Conservation (phyloP, 768 basidiomycete species). For the Pisolithus albus region DNA sequence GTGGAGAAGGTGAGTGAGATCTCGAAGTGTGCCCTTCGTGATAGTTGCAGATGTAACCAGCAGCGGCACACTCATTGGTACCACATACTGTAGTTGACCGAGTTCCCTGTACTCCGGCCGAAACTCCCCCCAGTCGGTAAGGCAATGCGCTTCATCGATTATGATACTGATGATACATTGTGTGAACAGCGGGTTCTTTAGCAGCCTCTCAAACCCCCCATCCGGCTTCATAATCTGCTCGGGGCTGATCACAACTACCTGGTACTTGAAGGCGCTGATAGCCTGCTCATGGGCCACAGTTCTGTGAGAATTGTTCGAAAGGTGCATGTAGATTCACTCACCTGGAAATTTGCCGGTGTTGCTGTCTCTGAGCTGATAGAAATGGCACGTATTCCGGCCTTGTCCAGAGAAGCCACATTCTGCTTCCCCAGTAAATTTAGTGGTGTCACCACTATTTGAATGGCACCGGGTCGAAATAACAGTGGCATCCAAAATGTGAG, state of each 20-base stretch:
- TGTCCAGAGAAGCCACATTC: conserved; percentile 5
- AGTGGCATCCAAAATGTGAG: conserved; percentile 29
- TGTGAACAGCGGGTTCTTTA: no score
- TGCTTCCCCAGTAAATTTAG: conserved; percentile 21
- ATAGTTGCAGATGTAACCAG: no score
- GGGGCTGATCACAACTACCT: conserved; percentile 4
- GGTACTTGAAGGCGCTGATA: conserved; percentile 3
- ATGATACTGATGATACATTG: no score
- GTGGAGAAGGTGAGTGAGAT: no score
- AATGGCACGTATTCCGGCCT: conserved; percentile 14
- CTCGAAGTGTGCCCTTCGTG: no score
- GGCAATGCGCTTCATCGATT: no score
- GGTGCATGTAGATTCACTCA: neutral
- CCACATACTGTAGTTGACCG: no score
- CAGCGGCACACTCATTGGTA: no score
- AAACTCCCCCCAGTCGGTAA: no score
- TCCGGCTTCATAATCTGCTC: conserved; percentile 8
- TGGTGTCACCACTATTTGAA: conserved; percentile 22
- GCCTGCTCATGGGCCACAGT: conserved; percentile 1
- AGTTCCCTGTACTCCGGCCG: no score
- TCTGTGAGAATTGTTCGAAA: neutral
- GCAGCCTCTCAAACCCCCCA: neutral
- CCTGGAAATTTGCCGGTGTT: conserved; percentile 12
- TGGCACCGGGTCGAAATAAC: conserved; percentile 10
- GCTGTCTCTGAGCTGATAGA: conserved; percentile 14